phyloP scores from a whole-genome alignment of 2,329 filamentous ascomycete species.

The Juglanconis oblonga region DNA sequence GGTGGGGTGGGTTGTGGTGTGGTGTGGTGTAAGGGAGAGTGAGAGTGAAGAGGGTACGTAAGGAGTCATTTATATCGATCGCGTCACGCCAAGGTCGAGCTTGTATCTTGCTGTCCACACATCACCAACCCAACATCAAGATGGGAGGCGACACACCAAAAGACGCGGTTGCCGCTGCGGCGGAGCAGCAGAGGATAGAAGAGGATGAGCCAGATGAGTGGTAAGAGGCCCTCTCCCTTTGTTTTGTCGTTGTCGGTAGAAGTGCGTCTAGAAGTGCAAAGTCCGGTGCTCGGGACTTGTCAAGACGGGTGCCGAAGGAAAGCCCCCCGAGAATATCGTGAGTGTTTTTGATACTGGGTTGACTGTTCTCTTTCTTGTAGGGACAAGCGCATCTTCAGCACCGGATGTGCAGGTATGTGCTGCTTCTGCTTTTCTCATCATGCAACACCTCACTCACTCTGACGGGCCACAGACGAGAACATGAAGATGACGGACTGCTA shows the following conservation, averaged over 20 bases:
- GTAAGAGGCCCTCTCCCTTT: slow-evolving; percentile 47
- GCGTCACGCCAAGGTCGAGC: slow-evolving; percentile 8
- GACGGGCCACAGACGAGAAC: slow-evolving; percentile 69
- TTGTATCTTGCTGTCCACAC: slow-evolving; percentile 18
- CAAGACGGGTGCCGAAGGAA: neutral
- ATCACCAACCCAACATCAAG: slow-evolving; percentile 22
- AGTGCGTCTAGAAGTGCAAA: neutral
- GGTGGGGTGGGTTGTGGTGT: slow-evolving; percentile 11
- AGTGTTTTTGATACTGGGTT: too few species aligned
- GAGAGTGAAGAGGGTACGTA: neutral
- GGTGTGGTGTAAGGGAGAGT: neutral
- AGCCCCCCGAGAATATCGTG: neutral
- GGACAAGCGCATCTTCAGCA: slow-evolving; percentile 98
- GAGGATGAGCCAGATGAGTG: slow-evolving; percentile 95
- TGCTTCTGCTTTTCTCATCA: neutral
- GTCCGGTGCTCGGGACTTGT: neutral
- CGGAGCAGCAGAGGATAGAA: slow-evolving; percentile 46
- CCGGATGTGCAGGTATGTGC: slow-evolving; percentile 79
- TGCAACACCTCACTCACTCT: neutral
- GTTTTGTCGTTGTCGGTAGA: neutral
- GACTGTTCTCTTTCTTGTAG: slow-evolving; percentile 43
- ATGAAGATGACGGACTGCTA: slow-evolving; percentile 91
- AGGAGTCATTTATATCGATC: neutral
- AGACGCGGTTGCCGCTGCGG: slow-evolving; percentile 41
- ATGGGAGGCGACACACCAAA: slow-evolving; percentile 47